Evolutionary conservation across 1,284 basidiomycete genomes (phyloP).

Genomic region (Porogramme epimiltina): DNA sequence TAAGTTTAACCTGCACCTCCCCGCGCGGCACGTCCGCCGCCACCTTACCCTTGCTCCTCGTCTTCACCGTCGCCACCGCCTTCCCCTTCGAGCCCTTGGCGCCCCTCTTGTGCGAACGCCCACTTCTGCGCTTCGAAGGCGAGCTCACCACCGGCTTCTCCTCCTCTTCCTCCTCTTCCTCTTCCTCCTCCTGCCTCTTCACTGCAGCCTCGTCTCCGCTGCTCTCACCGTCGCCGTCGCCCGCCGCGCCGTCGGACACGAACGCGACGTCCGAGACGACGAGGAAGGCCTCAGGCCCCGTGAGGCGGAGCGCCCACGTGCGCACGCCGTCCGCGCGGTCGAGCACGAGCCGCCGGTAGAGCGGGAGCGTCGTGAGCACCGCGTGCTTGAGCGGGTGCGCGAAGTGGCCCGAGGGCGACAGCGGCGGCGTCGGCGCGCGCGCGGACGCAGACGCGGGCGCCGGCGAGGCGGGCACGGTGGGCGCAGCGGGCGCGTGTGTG

Average conservation of each 20-base stretch:
- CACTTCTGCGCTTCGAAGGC: conserved; percentile 20
- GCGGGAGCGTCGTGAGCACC: conserved; percentile 54
- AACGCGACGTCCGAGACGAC: conserved; percentile 55
- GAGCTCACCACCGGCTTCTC: conserved; percentile 15
- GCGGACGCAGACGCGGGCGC: conserved; percentile 9
- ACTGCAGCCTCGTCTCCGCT: conserved; percentile 27
- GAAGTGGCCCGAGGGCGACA: conserved; percentile 40
- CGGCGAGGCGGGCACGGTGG: conserved; percentile 6
- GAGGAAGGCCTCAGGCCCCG: conserved; percentile 52
- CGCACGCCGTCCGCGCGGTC: conserved; percentile 67
- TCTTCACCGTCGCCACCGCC: conserved; percentile 16
- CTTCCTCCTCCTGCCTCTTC: conserved; percentile 24
- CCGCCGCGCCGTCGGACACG: conserved; percentile 47
- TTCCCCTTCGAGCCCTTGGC: conserved; percentile 4
- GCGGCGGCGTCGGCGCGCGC: conserved; percentile 31
- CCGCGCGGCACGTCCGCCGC: conserved; percentile 17
- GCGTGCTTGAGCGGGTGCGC: conserved; percentile 40
- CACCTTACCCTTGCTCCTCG: conserved; percentile 33
- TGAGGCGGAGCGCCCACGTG: conserved; percentile 65
- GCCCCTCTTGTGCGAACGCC: conserved; percentile 21
- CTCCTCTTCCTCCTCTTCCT: conserved; percentile 24
- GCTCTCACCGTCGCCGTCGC: conserved; percentile 45
- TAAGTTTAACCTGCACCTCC: conserved; percentile 33
- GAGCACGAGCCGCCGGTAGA: conserved; percentile 55
- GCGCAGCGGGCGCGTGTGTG: conserved; percentile 8